These are phyloP conservation scores for Acanthamoeba castellanii DNA, from an alignment of 208 protist genomes.

Conservation along the genomic window DNA sequence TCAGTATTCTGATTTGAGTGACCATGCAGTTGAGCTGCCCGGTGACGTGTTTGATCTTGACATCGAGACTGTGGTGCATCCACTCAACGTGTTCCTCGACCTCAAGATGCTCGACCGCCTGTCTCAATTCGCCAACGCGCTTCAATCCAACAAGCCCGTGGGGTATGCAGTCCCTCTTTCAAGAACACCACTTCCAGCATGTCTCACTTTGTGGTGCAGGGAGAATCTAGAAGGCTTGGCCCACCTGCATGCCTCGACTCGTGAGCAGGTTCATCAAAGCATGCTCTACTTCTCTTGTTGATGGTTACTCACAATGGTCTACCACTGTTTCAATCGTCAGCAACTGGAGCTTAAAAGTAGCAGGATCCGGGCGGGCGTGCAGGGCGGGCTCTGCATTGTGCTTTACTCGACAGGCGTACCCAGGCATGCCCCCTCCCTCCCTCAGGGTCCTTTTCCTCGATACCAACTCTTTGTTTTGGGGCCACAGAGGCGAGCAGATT, in stretches of 20 bases:
- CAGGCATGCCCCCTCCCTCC: background rate
- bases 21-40: constrained; percentile 23
- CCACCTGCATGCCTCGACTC: background rate
- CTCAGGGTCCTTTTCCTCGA: background rate
- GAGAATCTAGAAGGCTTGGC: background rate
- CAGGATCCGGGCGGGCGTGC: constrained; percentile 2
- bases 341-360: constrained; percentile 22
- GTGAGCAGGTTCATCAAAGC: background rate
- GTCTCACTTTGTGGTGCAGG: background rate
- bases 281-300: background rate
- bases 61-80: background rate
- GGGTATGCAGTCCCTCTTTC: background rate
- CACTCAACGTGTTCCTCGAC: constrained; percentile 23
- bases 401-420: constrained; percentile 3
- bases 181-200: background rate
- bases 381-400: constrained; percentile 40
- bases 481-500: background rate
- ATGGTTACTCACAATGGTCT: background rate
- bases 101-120: constrained; percentile 22
- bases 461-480: background rate
- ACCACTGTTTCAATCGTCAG: background rate
- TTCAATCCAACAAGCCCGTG: background rate
- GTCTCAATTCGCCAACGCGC: background rate
- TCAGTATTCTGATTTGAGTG: background rate
- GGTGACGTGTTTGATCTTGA: constrained; percentile 22